Evolutionary conservation across 345 rosid species (phyloP).

Genomic region (Boechera divaricarpa): DNA sequence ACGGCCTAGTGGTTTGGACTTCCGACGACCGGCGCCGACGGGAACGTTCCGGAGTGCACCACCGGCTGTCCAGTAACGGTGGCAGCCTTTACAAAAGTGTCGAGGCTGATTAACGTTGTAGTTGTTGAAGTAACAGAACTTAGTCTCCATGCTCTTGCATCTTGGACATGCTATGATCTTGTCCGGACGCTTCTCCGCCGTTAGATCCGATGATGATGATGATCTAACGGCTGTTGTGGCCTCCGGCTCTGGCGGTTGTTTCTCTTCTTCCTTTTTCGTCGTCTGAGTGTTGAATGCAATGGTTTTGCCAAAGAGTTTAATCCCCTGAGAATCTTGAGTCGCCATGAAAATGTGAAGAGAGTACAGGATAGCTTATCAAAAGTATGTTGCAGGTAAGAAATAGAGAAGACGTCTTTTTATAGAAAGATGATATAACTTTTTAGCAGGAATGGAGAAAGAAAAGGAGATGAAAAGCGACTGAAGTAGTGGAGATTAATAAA

Average conservation of each 20-base stretch:
- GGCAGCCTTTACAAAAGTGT: conserved; percentile 90
- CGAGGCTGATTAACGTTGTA: conserved; percentile 97
- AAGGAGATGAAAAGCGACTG: conserved; percentile 19
- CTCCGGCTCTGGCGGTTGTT: neutral
- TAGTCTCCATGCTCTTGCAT: conserved; percentile 29
- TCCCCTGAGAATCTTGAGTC: conserved; percentile 55
- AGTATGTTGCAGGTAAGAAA: conserved; percentile 3
- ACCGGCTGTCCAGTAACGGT: conserved; percentile 98
- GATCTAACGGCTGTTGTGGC: conserved; percentile 18
- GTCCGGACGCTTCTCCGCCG: conserved; percentile 26
- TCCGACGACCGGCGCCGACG: conserved; percentile 87
- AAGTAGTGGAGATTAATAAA: conserved; percentile 11
- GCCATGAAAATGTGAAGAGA: conserved; percentile 48
- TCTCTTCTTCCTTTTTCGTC: conserved; percentile 48
- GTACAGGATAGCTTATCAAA: neutral
- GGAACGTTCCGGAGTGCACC: conserved; percentile 94
- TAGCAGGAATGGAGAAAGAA: neutral
- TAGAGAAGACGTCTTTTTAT: conserved; percentile 28
- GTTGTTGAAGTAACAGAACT: conserved; percentile 76
- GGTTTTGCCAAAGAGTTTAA: conserved; percentile 76
- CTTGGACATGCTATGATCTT: conserved; percentile 31
- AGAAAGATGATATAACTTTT: neutral
- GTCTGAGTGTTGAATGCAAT: conserved; percentile 55
- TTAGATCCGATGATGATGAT: conserved; percentile 17
- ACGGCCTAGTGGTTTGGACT: conserved; percentile 61